phyloP scores from a whole-genome alignment of 441 rosid species.

The Pelargonium myrrhifolium region DNA sequence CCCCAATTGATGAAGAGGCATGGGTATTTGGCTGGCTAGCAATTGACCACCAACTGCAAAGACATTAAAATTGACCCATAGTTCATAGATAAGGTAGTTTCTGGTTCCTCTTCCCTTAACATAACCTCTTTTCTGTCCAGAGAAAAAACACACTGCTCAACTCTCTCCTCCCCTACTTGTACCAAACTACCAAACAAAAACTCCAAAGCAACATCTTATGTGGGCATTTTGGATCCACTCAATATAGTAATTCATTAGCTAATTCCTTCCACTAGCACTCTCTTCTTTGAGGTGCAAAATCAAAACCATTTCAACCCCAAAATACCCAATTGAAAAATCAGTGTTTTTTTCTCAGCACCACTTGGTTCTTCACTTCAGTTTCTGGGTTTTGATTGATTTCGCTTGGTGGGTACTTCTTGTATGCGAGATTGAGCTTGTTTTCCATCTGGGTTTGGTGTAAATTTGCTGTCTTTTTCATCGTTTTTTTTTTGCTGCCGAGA shows the following conservation, averaged over 20 bases:
- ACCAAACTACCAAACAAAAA: background rate
- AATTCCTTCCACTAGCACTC: background rate
- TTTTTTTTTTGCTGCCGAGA: constrained; percentile 22
- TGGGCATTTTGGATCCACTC: constrained; percentile 1
- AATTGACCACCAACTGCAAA: background rate
- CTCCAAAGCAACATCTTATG: background rate
- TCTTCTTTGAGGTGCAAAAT: background rate
- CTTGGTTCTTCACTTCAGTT: constrained; percentile 1
- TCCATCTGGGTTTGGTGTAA: constrained; percentile 20
- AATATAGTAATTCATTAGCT: background rate
- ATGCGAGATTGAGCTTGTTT: background rate
- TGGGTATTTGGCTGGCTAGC: background rate
- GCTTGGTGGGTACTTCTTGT: background rate
- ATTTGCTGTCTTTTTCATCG: constrained; percentile 9
- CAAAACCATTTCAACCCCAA: background rate
- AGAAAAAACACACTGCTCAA: too few species aligned
- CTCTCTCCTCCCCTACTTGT: too few species aligned
- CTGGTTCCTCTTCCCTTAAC: background rate
- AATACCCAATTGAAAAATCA: constrained; percentile 6
- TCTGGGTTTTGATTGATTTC: constrained; percentile 7
- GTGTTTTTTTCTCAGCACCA: constrained; percentile 8
- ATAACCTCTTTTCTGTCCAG: background rate
- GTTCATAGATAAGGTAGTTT: constrained; percentile 2
- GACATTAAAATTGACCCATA: background rate
- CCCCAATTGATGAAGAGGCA: background rate